A percentile compares a stretch with the other conserved stretches of the same genome.
Conservation (phyloP, 2,329 filamentous ascomycete genomes). For the Basipetospora chlamydospora region DNA sequence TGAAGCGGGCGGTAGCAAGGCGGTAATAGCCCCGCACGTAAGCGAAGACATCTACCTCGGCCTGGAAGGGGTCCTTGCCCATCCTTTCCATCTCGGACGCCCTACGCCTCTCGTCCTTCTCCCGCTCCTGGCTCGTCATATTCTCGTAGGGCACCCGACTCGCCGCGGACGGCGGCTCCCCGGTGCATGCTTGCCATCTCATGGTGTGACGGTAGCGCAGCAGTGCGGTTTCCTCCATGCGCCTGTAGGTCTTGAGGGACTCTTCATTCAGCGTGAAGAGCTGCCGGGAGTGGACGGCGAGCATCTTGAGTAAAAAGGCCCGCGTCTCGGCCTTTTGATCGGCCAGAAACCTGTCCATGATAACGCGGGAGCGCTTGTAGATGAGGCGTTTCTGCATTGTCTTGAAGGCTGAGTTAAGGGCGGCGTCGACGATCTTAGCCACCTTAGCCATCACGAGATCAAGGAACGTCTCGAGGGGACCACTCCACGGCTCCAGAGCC, state of each 20-base stretch:
- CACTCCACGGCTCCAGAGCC: constrained; percentile 44
- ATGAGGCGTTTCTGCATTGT: constrained; percentile 31
- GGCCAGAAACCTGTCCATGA: constrained; percentile 29
- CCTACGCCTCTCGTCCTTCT: constrained; percentile 27
- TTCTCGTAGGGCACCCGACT: constrained; percentile 10
- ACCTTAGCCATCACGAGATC: constrained; percentile 26
- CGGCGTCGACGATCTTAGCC: constrained; percentile 23
- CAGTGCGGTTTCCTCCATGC: constrained; percentile 30
- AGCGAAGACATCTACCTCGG: constrained; percentile 47
- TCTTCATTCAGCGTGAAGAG: constrained; percentile 44
- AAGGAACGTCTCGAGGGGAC: constrained; percentile 34
- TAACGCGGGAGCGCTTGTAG: constrained; percentile 29
- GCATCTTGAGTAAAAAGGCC: constrained; percentile 27
- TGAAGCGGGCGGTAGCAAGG: constrained; percentile 48
- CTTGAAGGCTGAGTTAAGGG: constrained; percentile 32
- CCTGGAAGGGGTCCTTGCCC: constrained; percentile 39
- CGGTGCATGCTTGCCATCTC: constrained; percentile 27
- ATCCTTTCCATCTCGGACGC: constrained; percentile 30
- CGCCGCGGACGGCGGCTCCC: constrained; percentile 18
- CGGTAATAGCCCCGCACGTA: constrained; percentile 56
- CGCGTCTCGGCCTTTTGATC: constrained; percentile 21
- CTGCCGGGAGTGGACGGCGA: constrained; percentile 35
- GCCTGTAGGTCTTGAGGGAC: constrained; percentile 28
- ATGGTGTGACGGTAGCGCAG: constrained; percentile 32
- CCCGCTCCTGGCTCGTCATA: constrained; percentile 33